A percentile compares a stretch with the other conserved stretches of the same genome.
These are phyloP conservation scores for Fusarium pininemorale DNA, from an alignment of 2,329 filamentous ascomycete genomes.

Conservation along the genomic window DNA sequence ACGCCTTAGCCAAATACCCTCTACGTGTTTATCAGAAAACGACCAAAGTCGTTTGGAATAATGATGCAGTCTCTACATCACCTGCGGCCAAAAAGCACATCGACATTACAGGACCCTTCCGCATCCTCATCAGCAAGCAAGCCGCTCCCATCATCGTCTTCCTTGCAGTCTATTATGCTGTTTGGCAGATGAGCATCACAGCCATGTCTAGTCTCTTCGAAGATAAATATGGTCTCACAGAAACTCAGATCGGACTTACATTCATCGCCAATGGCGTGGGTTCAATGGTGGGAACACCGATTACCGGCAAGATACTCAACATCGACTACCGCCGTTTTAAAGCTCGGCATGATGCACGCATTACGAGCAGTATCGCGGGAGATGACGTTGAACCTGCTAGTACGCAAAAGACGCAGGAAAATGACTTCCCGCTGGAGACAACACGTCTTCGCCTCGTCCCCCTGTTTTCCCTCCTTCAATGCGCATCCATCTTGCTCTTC, in stretches of 20 bases:
- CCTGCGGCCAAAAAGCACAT: slow-evolving; percentile 45
- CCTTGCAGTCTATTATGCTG: slow-evolving; percentile 60
- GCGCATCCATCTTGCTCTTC: slow-evolving; percentile 57
- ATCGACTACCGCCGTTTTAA: slow-evolving; percentile 58
- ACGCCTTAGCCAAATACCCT: slow-evolving; percentile 41
- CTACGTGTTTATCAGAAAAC: slow-evolving; percentile 46
- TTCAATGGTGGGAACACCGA: slow-evolving; percentile 61
- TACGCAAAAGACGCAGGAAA: not conserved
- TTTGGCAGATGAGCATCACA: slow-evolving; percentile 66
- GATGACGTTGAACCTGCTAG: rapidly evolving
- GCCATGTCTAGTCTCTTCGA: slow-evolving; percentile 61
- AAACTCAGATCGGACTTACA: slow-evolving; percentile 58
- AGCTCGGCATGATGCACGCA: not conserved
- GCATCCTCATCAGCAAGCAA: slow-evolving; percentile 56
- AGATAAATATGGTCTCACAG: slow-evolving; percentile 52
- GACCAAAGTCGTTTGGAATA: slow-evolving; percentile 39
- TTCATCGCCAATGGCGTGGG: slow-evolving; percentile 66
- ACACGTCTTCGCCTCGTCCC: slow-evolving; percentile 61
- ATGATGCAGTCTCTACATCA: rapidly evolving
- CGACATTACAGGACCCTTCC: slow-evolving; percentile 56
- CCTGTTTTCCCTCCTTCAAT: slow-evolving; percentile 55
- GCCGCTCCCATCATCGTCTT: slow-evolving; percentile 57
- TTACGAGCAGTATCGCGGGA: rapidly evolving
- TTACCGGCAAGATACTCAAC: slow-evolving; percentile 63
- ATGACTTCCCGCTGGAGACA: slow-evolving; percentile 58